These are phyloP conservation scores for Pholiota conissans DNA, from an alignment of 768 basidiomycete species.

Conservation along the genomic window DNA sequence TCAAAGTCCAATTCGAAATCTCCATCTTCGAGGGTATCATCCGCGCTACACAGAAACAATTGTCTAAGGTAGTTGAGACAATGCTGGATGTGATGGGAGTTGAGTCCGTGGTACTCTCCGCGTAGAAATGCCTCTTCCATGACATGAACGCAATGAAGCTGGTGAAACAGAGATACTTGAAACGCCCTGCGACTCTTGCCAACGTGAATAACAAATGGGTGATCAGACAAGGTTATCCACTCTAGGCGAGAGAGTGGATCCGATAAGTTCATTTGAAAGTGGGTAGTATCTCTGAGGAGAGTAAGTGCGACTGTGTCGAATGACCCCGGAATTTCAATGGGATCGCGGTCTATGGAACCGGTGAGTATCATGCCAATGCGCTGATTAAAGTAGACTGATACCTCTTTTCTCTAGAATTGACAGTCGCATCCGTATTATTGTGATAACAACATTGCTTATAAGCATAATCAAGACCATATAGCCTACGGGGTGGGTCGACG, in stretches of 20 bases:
- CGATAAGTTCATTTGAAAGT: background rate
- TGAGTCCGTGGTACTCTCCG: conserved; percentile 9
- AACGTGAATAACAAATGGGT: conserved; percentile 10
- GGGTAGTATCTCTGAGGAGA: background rate
- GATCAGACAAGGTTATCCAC: conserved; percentile 7
- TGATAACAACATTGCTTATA: background rate
- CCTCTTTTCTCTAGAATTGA: background rate
- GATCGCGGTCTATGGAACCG: background rate
- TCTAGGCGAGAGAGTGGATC: background rate
- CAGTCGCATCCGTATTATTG: background rate
- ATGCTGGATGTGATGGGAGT: conserved; percentile 28
- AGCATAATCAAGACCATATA: background rate
- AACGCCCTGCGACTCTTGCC: conserved; percentile 15
- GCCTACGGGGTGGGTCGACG: too few species aligned
- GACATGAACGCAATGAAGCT: conserved; percentile 25
- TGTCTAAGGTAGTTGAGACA: conserved; percentile 39
- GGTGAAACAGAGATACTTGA: conserved; percentile 25
- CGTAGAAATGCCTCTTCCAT: conserved; percentile 17
- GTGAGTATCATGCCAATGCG: background rate
- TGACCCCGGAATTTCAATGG: background rate
- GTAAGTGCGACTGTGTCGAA: background rate
- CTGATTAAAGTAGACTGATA: background rate
- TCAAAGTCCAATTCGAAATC: conserved; percentile 22
- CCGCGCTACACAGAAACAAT: conserved; percentile 32
- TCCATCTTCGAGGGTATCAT: conserved; percentile 30